These are phyloP conservation scores for Suillus decipiens DNA, from an alignment of 768 basidiomycete genomes.

Conservation along the genomic window DNA sequence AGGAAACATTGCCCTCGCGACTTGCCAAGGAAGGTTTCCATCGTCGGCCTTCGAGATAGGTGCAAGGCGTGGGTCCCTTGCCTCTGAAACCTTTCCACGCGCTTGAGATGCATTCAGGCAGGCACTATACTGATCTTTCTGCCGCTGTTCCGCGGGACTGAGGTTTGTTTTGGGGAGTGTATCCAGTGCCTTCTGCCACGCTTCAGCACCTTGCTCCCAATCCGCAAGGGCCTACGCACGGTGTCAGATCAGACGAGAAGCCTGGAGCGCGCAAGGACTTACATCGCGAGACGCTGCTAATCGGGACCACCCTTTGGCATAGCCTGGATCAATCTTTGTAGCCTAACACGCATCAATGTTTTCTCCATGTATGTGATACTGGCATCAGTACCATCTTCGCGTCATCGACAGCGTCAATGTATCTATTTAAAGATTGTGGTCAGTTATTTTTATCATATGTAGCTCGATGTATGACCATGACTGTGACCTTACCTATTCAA, in stretches of 20 bases:
- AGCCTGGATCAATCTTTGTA: slow-evolving; percentile 39
- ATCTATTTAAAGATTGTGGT: slow-evolving; percentile 4
- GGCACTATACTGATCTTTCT: slow-evolving; percentile 37
- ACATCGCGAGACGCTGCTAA: slow-evolving; percentile 37
- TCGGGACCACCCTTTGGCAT: slow-evolving; percentile 45
- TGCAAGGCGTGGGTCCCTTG: background rate
- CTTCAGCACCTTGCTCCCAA: slow-evolving; percentile 12
- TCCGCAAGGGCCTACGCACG: slow-evolving; percentile 14
- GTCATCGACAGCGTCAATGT: slow-evolving; percentile 6
- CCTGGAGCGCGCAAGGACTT: background rate
- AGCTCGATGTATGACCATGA: background rate
- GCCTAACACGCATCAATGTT: slow-evolving; percentile 27
- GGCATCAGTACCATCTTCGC: slow-evolving; percentile 3
- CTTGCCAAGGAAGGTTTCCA: slow-evolving; percentile 10
- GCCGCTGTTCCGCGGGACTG: slow-evolving; percentile 31
- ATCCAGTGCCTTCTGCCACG: slow-evolving; percentile 32
- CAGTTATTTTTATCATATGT: background rate
- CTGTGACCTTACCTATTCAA: slow-evolving; percentile 34
- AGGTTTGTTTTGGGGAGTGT: slow-evolving; percentile 33
- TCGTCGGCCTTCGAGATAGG: background rate
- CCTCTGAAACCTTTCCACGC: slow-evolving; percentile 12
- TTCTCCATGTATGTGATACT: too few species aligned
- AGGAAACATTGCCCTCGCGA: slow-evolving; percentile 9
- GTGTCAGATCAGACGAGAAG: background rate
- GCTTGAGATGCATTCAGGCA: slow-evolving; percentile 29